Conservation (phyloP, 2,329 filamentous ascomycete genomes). For the Setomelanomma holmii region DNA sequence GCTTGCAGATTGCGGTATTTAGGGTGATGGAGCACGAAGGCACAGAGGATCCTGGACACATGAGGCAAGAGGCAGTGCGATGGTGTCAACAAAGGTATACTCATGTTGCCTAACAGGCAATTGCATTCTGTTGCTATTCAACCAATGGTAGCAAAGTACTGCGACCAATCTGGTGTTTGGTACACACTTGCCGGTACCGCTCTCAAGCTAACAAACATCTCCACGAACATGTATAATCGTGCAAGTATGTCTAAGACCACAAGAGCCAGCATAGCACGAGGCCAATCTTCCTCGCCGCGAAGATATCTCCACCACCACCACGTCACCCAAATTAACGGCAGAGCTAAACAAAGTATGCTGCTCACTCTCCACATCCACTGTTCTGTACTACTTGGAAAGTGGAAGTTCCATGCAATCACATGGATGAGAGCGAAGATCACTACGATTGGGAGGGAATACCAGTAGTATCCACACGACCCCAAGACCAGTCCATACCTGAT, state of each 20-base stretch:
- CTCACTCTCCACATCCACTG: constrained; percentile 16
- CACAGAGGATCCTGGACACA: no score
- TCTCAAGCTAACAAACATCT: constrained; percentile 18
- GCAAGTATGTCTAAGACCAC: constrained; percentile 1
- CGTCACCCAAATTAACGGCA: background rate
- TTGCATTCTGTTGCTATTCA: no score
- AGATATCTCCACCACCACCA: background rate
- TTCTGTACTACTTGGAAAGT: constrained; percentile 12
- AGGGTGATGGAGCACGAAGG: no score
- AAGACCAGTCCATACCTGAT: background rate
- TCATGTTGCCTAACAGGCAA: no score
- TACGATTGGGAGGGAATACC: background rate
- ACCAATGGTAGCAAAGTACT: constrained; percentile 20
- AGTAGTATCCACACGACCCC: background rate
- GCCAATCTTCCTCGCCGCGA: background rate
- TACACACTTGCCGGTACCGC: constrained; percentile 14
- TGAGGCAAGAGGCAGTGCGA: no score
- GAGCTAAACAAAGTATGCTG: constrained; percentile 4
- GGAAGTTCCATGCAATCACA: constrained; percentile 18
- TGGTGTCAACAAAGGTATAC: no score
- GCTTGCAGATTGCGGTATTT: no score
- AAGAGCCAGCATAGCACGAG: background rate
- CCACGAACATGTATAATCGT: constrained; percentile 13
- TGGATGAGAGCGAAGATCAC: constrained; percentile 3
- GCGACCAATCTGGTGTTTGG: constrained; percentile 16